A percentile compares a stretch with the other conserved stretches of the same genome.
These are phyloP conservation scores for Mimosa bimucronata DNA, from an alignment of 306 rosid genomes.

Conservation along the genomic window DNA sequence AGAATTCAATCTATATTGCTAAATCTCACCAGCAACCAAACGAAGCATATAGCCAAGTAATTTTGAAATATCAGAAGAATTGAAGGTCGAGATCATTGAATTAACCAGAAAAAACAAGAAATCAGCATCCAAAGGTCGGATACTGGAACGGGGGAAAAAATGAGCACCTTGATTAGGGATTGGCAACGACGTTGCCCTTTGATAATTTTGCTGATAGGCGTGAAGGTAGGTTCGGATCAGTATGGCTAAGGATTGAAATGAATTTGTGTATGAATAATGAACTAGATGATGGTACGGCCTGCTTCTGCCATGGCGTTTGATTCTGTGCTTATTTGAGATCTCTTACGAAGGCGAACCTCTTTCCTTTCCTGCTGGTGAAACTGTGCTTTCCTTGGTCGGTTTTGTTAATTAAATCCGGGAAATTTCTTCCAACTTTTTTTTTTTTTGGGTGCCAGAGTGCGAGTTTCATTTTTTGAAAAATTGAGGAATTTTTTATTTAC, in stretches of 20 bases:
- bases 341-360: neutral
- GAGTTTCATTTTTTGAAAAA: neutral
- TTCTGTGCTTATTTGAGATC: neutral
- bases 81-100: neutral
- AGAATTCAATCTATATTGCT: neutral
- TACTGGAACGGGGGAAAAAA: neutral
- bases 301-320: neutral
- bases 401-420: neutral
- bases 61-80: slow-evolving; percentile 8
- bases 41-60: slow-evolving; percentile 16
- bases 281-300: no score
- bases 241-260: neutral
- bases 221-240: neutral
- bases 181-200: neutral
- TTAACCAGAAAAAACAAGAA: neutral
- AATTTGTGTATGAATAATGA: neutral
- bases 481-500: no score
- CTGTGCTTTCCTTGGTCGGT: neutral
- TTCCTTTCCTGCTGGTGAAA: neutral
- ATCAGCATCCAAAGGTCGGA: neutral
- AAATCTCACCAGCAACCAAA: slow-evolving; percentile 25
- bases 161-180: neutral
- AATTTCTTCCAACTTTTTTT: neutral
- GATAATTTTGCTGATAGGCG: neutral
- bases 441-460: neutral